Conservation (phyloP, 176 grass and related monocot species). For the Miscanthus lutarioriparius region DNA sequence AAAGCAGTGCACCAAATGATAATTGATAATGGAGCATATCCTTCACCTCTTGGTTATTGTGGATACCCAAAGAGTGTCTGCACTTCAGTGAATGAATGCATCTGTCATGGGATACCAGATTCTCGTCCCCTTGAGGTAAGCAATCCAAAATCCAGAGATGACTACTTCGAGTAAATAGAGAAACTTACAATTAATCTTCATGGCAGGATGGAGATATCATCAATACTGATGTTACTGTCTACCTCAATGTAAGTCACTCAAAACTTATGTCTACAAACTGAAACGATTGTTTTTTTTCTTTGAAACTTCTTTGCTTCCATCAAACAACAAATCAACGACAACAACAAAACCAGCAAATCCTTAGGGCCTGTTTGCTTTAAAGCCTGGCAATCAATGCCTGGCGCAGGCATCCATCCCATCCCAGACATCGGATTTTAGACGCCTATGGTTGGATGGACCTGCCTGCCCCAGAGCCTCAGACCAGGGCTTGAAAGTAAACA, state of each 20-base stretch:
- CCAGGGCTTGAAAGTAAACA: background rate
- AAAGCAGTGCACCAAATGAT: slow-evolving; percentile 95
- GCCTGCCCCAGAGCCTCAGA: background rate
- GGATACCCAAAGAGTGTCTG: slow-evolving; percentile 95
- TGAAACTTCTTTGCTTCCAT: background rate
- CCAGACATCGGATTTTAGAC: background rate
- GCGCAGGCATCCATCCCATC: background rate
- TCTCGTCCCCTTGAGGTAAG: slow-evolving; percentile 87
- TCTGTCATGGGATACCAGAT: slow-evolving; percentile 97
- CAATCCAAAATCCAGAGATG: background rate
- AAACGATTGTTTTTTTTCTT: slow-evolving; percentile 21
- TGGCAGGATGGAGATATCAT: slow-evolving; percentile 95
- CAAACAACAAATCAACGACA: background rate
- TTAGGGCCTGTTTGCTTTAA: background rate
- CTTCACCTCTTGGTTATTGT: slow-evolving; percentile 87
- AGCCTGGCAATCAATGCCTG: background rate
- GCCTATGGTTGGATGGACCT: background rate
- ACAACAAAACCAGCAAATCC: slow-evolving; percentile 7
- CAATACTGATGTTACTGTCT: slow-evolving; percentile 97
- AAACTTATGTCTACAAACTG: background rate
- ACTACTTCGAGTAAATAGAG: background rate
- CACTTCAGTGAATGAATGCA: slow-evolving; percentile 96
- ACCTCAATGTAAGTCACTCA: slow-evolving; percentile 77
- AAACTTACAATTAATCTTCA: slow-evolving; percentile 24
- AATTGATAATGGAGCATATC: slow-evolving; percentile 90